These are phyloP conservation scores for Leccinum rimulosum DNA, from an alignment of 768 basidiomycete genomes.

Conservation along the genomic window DNA sequence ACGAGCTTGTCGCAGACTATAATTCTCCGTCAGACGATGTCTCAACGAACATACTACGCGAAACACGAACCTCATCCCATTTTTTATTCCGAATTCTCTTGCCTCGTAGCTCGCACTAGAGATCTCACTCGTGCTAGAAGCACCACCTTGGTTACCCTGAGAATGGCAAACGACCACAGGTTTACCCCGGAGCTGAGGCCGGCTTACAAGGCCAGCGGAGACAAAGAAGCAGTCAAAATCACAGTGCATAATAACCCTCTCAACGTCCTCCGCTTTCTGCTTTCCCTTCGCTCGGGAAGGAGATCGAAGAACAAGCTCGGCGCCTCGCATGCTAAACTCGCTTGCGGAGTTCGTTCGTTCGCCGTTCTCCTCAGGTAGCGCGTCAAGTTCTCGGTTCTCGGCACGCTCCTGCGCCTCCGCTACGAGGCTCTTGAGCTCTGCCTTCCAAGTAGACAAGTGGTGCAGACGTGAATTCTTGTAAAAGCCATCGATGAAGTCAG, in stretches of 20 bases:
- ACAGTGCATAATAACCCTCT: slow-evolving; percentile 83
- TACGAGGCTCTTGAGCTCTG: slow-evolving; percentile 79
- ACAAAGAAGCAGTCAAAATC: slow-evolving; percentile 99
- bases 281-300: slow-evolving; percentile 52
- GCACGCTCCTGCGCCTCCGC: slow-evolving; percentile 73
- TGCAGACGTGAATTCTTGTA: slow-evolving; percentile 90
- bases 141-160: slow-evolving; percentile 69
- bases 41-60: background rate
- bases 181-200: slow-evolving; percentile 82
- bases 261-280: slow-evolving; percentile 45
- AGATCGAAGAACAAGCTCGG: slow-evolving; percentile 47
- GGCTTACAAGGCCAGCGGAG: slow-evolving; percentile 76
- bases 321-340: slow-evolving; percentile 52
- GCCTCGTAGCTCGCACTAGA: slow-evolving; percentile 96
- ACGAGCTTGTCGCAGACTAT: slow-evolving; percentile 75
- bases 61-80: slow-evolving; percentile 83
- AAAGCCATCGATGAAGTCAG: slow-evolving; percentile 84
- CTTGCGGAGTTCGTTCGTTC: slow-evolving; percentile 2
- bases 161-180: slow-evolving; percentile 97
- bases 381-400: slow-evolving; percentile 38
- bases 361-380: background rate
- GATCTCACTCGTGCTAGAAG: slow-evolving; percentile 87
- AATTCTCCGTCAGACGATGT: slow-evolving; percentile 1
- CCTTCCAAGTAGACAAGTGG: slow-evolving; percentile 88
- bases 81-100: slow-evolving; percentile 79